Conservation (phyloP, 768 basidiomycete genomes). For the Naganishia friedmannii region DNA sequence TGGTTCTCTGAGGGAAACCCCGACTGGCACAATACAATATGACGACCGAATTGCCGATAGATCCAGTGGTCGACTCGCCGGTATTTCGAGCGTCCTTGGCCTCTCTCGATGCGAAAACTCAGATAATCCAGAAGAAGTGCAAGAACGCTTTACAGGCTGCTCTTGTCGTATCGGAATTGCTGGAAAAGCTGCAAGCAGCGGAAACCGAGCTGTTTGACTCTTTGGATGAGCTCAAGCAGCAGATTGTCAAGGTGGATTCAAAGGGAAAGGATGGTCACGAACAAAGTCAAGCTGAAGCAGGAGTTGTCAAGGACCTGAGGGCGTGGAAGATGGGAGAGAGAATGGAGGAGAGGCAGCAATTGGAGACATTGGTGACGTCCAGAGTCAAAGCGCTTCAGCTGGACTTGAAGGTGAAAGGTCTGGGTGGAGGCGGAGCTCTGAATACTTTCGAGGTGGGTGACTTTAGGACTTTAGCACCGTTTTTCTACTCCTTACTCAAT, state of each 20-base stretch:
- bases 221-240: neutral
- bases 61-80: constrained; percentile 23
- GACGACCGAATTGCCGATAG: constrained; percentile 20
- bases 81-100: constrained; percentile 27
- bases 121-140: constrained; percentile 1
- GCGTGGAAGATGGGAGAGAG: constrained; percentile 25
- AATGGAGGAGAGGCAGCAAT: constrained; percentile 15
- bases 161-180: constrained; percentile 1
- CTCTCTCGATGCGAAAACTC: constrained; percentile 13
- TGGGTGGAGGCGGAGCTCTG: constrained; percentile 26
- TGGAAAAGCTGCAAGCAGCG: constrained; percentile 16
- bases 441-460: constrained; percentile 17
- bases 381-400: constrained; percentile 4
- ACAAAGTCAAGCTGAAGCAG: neutral
- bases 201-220: constrained; percentile 18
- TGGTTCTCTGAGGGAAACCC: neutral
- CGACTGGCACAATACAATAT: neutral
- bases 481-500: neutral
- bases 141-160: constrained; percentile 17
- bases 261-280: constrained; percentile 8
- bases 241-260: constrained; percentile 14
- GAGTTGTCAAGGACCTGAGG: constrained; percentile 6
- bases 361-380: constrained; percentile 22
- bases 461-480: too few species aligned
- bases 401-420: constrained; percentile 21